phyloP scores from a whole-genome alignment of 2,329 filamentous ascomycete species.

The Talaromyces sp. region DNA sequence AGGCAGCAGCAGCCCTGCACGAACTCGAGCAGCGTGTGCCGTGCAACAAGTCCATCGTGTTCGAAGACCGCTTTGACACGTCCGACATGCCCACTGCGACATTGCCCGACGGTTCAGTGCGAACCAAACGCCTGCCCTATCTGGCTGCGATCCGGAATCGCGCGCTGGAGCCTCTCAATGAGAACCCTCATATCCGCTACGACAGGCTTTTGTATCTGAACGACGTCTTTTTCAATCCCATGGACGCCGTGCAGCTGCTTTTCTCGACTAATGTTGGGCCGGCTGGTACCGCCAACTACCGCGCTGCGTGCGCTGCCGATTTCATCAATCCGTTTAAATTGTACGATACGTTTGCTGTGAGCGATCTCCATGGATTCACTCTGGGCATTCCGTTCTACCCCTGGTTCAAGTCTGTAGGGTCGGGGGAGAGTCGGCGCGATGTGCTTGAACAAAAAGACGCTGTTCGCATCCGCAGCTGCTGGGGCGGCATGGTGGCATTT shows the following conservation, averaged over 20 bases:
- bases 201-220: conserved; percentile 60
- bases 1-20: conserved; percentile 51
- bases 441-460: conserved; percentile 55
- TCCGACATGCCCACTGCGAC: conserved; percentile 54
- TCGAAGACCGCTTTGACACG: conserved; percentile 55
- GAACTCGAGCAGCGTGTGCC: conserved; percentile 48
- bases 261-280: conserved; percentile 55
- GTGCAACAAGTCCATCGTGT: conserved; percentile 52
- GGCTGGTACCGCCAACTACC: conserved; percentile 54
- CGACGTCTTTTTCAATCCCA: conserved; percentile 59
- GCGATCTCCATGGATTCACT: conserved; percentile 64
- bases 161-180: conserved; percentile 57
- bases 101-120: conserved; percentile 48
- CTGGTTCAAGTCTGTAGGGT: conserved; percentile 55
- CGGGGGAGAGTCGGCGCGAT: conserved; percentile 55
- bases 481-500: conserved; percentile 66
- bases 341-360: conserved; percentile 71
- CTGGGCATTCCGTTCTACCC: conserved; percentile 69
- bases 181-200: conserved; percentile 37
- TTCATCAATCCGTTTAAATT: conserved; percentile 69
- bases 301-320: conserved; percentile 70
- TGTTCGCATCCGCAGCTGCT: conserved; percentile 67
- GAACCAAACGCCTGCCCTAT: conserved; percentile 69
- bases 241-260: conserved; percentile 56
- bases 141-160: conserved; percentile 68